Conservation (phyloP, 1,284 basidiomycete genomes). For the Tylopilus sp. region DNA sequence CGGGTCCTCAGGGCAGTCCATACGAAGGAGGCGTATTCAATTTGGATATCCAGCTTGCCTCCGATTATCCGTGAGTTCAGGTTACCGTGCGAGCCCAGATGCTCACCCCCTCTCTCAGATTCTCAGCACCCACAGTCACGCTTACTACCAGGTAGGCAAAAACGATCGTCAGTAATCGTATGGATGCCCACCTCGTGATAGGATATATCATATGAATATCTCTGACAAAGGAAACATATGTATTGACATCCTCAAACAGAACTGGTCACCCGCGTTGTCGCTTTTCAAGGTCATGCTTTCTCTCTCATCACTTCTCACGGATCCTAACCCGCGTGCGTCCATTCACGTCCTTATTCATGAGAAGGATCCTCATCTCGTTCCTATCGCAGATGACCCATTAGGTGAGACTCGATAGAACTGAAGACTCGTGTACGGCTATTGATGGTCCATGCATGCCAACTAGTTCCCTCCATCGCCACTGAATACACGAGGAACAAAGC, state of each 20-base stretch:
- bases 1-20: conserved; percentile 80
- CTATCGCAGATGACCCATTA: conserved; percentile 59
- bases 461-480: conserved; percentile 70
- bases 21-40: conserved; percentile 87
- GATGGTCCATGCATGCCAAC: not conserved
- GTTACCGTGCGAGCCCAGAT: not conserved
- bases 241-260: conserved; percentile 81
- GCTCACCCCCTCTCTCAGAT: conserved; percentile 43
- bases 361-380: conserved; percentile 1
- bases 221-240: conserved; percentile 71
- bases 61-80: conserved; percentile 73
- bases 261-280: conserved; percentile 89
- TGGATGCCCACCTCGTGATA: conserved; percentile 29
- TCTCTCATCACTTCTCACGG: conserved; percentile 81
- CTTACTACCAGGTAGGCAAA: conserved; percentile 67
- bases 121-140: conserved; percentile 76
- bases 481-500: conserved; percentile 63
- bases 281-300: conserved; percentile 90
- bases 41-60: conserved; percentile 65
- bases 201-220: conserved; percentile 94
- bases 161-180: not conserved
- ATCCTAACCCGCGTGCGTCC: conserved; percentile 80
- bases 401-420: conserved; percentile 39
- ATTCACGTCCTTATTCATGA: not conserved
- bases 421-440: not conserved